A percentile compares a stretch with the other conserved stretches of the same genome.
phyloP scores from a whole-genome alignment of 352 stramenopile genomes.

The Pythium apleroticum region DNA sequence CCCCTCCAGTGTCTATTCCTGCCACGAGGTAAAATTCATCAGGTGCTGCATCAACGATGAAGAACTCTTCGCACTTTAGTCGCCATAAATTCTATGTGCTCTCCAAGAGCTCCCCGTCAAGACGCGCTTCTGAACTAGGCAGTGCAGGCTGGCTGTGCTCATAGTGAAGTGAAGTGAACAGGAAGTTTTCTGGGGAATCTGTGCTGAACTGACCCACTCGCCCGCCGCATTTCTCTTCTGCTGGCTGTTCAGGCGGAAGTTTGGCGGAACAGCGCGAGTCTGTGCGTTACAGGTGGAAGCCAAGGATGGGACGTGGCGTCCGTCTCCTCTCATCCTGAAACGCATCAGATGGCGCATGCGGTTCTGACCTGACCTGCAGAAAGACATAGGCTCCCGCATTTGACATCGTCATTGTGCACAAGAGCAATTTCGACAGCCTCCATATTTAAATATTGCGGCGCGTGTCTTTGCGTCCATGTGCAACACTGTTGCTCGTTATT shows the following conservation, averaged over 20 bases:
- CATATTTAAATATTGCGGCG: background rate
- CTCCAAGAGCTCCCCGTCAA: background rate
- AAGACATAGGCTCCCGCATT: conserved; percentile 8
- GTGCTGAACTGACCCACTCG: no score
- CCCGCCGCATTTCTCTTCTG: background rate
- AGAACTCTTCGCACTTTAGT: background rate
- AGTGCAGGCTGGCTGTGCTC: background rate
- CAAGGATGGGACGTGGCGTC: background rate
- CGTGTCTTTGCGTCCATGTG: background rate
- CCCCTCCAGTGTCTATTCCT: no score
- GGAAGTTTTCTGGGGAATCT: background rate
- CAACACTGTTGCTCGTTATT: background rate
- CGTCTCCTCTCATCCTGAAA: conserved; percentile 7
- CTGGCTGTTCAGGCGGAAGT: conserved; percentile 9
- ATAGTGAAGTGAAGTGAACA: background rate
- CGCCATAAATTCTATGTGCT: background rate
- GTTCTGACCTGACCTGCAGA: conserved; percentile 21
- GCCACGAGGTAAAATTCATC: no score
- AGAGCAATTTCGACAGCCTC: no score
- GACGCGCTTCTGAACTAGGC: background rate
- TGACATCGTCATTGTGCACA: no score
- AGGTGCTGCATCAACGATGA: no score
- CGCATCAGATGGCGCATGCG: conserved; percentile 17
- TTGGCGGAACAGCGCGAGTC: conserved; percentile 13
- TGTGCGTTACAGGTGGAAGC: background rate